These are phyloP conservation scores for Heritiera littoralis DNA, from an alignment of 345 rosid species.

Conservation along the genomic window DNA sequence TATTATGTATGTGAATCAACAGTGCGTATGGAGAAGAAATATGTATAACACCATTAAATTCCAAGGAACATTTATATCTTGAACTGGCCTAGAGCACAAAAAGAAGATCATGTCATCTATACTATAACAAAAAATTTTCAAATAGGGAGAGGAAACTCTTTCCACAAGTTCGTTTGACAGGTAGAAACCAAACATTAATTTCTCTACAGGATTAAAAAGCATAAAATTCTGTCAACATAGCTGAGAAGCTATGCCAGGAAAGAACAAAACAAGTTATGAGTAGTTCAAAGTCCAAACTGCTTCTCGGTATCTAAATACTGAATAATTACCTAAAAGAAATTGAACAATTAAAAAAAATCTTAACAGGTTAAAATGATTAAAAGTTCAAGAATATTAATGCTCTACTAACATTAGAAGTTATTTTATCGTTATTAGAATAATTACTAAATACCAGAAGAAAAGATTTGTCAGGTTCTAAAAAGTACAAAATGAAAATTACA, in stretches of 20 bases:
- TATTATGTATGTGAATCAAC: neutral
- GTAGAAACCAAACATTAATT: neutral
- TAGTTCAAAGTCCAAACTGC: neutral
- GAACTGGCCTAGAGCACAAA: neutral
- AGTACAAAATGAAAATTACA: neutral
- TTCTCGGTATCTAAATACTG: neutral
- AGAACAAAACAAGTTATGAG: neutral
- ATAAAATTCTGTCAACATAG: neutral
- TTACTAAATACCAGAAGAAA: neutral
- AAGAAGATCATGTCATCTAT: slow-evolving; percentile 1
- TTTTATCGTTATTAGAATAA: neutral
- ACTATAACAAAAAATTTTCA: neutral
- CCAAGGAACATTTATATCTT: neutral
- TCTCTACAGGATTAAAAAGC: neutral
- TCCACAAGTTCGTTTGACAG: neutral
- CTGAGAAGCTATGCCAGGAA: neutral
- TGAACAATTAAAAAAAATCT: neutral
- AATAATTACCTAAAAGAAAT: neutral
- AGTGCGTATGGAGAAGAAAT: slow-evolving; percentile 7
- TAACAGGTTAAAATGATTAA: neutral
- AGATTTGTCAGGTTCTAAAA: neutral
- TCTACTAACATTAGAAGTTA: neutral
- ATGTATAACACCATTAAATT: neutral
- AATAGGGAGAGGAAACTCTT: neutral
- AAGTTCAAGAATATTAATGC: neutral